phyloP scores from a whole-genome alignment of 192 early-diverging fungal genomes.

The Podila verticillata region DNA sequence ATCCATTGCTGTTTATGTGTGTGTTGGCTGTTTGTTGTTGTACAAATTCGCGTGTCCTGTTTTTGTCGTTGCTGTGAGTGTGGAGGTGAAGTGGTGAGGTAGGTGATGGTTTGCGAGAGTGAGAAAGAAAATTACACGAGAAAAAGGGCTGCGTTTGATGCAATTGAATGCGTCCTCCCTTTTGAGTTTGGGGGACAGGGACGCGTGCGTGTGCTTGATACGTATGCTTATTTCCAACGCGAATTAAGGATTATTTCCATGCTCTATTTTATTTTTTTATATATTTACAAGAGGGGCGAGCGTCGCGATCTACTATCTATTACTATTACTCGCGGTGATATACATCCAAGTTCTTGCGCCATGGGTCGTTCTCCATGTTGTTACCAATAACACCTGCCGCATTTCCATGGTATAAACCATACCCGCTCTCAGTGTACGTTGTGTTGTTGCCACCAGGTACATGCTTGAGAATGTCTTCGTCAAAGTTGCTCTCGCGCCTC shows the following conservation, averaged over 20 bases:
- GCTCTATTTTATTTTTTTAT: background rate
- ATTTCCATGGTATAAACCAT: background rate
- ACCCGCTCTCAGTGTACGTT: background rate
- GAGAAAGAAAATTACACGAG: background rate
- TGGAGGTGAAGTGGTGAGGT: no score
- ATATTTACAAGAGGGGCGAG: no score
- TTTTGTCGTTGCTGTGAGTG: background rate
- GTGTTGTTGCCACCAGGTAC: background rate
- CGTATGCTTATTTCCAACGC: background rate
- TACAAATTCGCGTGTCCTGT: background rate
- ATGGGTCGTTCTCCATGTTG: no score
- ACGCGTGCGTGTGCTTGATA: conserved; percentile 1
- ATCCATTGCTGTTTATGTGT: conserved; percentile 65
- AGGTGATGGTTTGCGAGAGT: no score
- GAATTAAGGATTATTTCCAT: background rate
- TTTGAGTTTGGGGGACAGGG: background rate
- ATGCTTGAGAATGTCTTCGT: conserved; percentile 25
- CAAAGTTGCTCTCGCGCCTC: conserved; percentile 7
- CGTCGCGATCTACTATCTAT: no score
- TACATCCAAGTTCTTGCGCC: no score
- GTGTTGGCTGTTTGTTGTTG: background rate
- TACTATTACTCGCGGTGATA: no score
- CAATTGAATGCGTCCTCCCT: background rate
- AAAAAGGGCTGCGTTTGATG: background rate
- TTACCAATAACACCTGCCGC: background rate